Base-by-base conservation (phyloP, 2,329 filamentous ascomycete species). In the Setomelanomma holmii region DNA sequence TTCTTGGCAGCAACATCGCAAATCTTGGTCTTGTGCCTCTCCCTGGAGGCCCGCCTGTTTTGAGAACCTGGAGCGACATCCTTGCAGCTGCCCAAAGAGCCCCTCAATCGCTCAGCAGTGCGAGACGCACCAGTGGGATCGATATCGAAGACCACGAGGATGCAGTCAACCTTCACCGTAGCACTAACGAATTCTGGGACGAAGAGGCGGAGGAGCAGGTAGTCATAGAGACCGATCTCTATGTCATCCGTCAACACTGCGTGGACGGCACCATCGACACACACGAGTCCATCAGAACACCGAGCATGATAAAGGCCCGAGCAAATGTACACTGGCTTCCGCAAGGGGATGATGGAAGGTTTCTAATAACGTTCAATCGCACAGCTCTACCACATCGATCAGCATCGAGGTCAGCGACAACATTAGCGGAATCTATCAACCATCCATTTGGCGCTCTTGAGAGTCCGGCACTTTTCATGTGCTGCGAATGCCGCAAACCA, bases 131-230 rank as follows among this genome's bases (percentile, higher is more conserved):
- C 33, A 30, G 12, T 22, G 19, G 24, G 5, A n/a, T n/a, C n/a
- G 16, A 47, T 38, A 5, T 4, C 20, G 16, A 27, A 14, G 22
- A 24, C n/a, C 20, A 21, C 16, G 16, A 19, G 7, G n/a, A n/a
- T 8, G 5, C 39, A 22, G 20, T 20, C 27, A 34, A 46, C 27
- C 12, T 36, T 14, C 22, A 38, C 33, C 38, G 27, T 6, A 43
- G 36, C 34, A 48, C 49, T 16, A 43, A 52, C 20, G 49, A 52
- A 11, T 52, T 52, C 33, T 52, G 49, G 49, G 34, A 52, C 17
- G n/a, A 41, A n/a, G 49, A 52, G 33, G 34, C 20, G 12, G 34
- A 34, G 19, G 20, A 35, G 12, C 40, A 45, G 22, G 19, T 5
- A 8, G 20, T 47, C 17, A 20, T 46, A 17, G 43, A 47, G 34